Conservation (phyloP, 768 basidiomycete species). For the Kwoniella newhampshirensis region DNA sequence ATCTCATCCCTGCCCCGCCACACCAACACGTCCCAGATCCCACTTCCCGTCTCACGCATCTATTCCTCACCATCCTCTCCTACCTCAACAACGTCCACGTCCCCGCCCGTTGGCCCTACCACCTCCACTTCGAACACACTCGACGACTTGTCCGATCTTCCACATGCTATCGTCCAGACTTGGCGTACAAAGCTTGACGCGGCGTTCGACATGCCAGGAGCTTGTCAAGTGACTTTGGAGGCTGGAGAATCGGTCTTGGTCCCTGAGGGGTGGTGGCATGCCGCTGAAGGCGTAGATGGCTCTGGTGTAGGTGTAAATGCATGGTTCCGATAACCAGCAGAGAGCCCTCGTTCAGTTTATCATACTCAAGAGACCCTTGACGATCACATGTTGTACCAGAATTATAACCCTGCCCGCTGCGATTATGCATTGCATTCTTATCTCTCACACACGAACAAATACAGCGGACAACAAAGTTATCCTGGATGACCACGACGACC, state of each 20-base stretch:
- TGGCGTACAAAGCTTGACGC: constrained; percentile 19
- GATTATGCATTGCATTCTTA: neutral
- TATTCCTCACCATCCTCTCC: constrained; percentile 7
- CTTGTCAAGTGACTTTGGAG: constrained; percentile 30
- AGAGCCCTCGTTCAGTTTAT: too few relatives aligned
- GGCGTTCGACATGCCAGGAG: constrained; percentile 29
- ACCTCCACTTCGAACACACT: neutral
- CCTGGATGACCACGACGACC: too few relatives aligned
- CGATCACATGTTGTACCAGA: too few relatives aligned
- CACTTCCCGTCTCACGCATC: constrained; percentile 30
- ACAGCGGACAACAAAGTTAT: too few relatives aligned
- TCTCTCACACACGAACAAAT: too few relatives aligned
- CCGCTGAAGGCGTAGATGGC: constrained; percentile 35
- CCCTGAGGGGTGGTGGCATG: constrained; percentile 53
- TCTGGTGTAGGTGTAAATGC: constrained; percentile 43
- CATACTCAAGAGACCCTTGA: too few relatives aligned
- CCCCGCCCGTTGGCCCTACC: neutral
- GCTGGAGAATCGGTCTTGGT: constrained; percentile 43
- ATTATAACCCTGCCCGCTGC: too few relatives aligned
- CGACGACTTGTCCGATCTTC: constrained; percentile 15
- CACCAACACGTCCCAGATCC: constrained; percentile 46
- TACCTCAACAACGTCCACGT: too few relatives aligned
- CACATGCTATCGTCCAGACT: constrained; percentile 15
- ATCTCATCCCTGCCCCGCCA: constrained; percentile 29
- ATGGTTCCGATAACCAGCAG: constrained; percentile 45